Percentiles rank a stretch among this genome's conserved stretches.
phyloP scores from a whole-genome alignment of 2,329 filamentous ascomycete genomes.

The Fusarium foetens region DNA sequence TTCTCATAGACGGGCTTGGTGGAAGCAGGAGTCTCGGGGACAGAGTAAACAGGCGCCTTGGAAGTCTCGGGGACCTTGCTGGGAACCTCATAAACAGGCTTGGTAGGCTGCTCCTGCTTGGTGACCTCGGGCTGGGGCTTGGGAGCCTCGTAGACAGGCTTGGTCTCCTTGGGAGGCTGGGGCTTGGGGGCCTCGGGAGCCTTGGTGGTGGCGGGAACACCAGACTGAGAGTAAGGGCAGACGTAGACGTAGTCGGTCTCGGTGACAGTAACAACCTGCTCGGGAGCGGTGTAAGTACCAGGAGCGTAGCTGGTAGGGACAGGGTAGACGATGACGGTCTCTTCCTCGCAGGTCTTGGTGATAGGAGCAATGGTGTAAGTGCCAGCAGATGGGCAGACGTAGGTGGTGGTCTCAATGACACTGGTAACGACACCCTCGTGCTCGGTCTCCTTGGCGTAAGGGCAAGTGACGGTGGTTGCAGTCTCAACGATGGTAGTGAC shows the following conservation, averaged over 20 bases:
- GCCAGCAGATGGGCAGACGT: constrained; percentile 77
- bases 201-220: constrained; percentile 45
- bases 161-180: constrained; percentile 38
- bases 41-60: constrained; percentile 16
- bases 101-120: constrained; percentile 29
- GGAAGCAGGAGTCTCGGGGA: constrained; percentile 13
- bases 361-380: constrained; percentile 79
- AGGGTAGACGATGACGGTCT: constrained; percentile 71
- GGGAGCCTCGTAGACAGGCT: constrained; percentile 28
- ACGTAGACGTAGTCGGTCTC: constrained; percentile 74
- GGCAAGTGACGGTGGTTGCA: constrained; percentile 75
- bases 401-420: constrained; percentile 75
- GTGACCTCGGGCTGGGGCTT: constrained; percentile 36
- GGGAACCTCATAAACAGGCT: constrained; percentile 23
- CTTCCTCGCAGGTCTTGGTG: constrained; percentile 68
- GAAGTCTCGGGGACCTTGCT: constrained; percentile 16
- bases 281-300: constrained; percentile 78
- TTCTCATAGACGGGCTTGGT: constrained; percentile 25
- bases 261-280: constrained; percentile 73
- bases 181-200: constrained; percentile 32
- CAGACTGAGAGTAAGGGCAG: constrained; percentile 72
- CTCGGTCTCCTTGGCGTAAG: constrained; percentile 73
- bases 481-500: constrained; percentile 76
- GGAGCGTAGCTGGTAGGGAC: constrained; percentile 71
- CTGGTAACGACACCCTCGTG: constrained; percentile 68